Percentiles rank a stretch among this genome's conserved stretches.
These are phyloP conservation scores for Pseudozyma pruni DNA, from an alignment of 1,284 basidiomycete species.

Conservation along the genomic window DNA sequence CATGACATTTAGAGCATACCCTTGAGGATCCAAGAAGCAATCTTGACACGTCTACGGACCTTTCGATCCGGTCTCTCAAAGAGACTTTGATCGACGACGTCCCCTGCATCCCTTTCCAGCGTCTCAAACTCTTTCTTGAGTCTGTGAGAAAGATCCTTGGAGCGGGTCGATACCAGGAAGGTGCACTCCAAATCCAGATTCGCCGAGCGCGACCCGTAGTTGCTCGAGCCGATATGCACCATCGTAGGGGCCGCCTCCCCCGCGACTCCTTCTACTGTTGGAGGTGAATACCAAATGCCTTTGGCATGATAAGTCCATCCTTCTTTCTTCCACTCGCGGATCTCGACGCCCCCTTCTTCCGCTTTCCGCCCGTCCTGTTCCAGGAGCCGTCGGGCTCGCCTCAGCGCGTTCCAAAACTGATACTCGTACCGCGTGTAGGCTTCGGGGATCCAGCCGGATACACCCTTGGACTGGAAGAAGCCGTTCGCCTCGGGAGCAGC, in stretches of 20 bases:
- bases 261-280: background rate
- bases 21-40: conserved; percentile 59
- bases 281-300: conserved; percentile 71
- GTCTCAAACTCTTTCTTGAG: conserved; percentile 70
- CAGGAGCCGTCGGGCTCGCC: conserved; percentile 68
- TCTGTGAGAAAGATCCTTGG: conserved; percentile 42
- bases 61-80: conserved; percentile 73
- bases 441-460: conserved; percentile 92
- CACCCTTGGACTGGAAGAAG: conserved; percentile 87
- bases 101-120: conserved; percentile 69
- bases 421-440: conserved; percentile 90
- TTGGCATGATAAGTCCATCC: conserved; percentile 99
- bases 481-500: conserved; percentile 89
- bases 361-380: conserved; percentile 29
- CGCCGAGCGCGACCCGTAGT: conserved; percentile 90
- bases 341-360: conserved; percentile 71
- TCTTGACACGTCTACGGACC: conserved; percentile 74
- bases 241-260: conserved; percentile 26
- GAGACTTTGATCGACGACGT: conserved; percentile 70
- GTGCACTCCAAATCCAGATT: conserved; percentile 92
- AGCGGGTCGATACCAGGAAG: conserved; percentile 78
- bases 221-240: conserved; percentile 94
- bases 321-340: conserved; percentile 86
- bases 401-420: conserved; percentile 78
- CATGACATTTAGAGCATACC: conserved; percentile 49